phyloP scores from a whole-genome alignment of 2,329 filamentous ascomycete genomes.

The Camillea tinctor region DNA sequence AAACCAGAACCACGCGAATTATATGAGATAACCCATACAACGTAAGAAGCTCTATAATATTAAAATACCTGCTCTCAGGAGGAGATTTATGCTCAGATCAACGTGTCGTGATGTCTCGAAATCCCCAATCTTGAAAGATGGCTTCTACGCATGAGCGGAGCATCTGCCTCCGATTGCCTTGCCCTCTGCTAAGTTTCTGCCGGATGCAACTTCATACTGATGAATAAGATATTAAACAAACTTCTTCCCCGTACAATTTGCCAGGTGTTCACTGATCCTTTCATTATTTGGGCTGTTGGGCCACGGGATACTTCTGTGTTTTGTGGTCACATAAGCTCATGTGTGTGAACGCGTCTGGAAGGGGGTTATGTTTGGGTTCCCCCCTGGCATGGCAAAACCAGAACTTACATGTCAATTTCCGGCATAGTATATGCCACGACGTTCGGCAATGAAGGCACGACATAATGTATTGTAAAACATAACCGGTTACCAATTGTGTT shows the following conservation, averaged over 20 bases:
- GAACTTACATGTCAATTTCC: no score
- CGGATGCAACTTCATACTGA: background rate
- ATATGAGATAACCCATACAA: background rate
- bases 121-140: background rate
- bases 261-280: no score
- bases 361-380: no score
- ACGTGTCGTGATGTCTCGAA: background rate
- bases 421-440: no score
- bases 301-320: no score
- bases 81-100: background rate
- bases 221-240: background rate
- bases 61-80: background rate
- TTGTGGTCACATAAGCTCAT: no score
- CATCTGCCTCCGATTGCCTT: background rate
- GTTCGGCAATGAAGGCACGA: no score
- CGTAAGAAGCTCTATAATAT: background rate
- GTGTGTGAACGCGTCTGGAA: no score
- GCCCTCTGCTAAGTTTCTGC: background rate
- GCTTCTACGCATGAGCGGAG: background rate
- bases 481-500: no score
- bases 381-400: no score
- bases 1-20: background rate
- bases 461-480: no score
- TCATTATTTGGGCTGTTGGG: no score
- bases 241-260: background rate